A percentile compares a stretch with the other conserved stretches of the same genome.
These are phyloP conservation scores for Gentiana macrophylla DNA, from an alignment of 257 asterid species.

Conservation along the genomic window DNA sequence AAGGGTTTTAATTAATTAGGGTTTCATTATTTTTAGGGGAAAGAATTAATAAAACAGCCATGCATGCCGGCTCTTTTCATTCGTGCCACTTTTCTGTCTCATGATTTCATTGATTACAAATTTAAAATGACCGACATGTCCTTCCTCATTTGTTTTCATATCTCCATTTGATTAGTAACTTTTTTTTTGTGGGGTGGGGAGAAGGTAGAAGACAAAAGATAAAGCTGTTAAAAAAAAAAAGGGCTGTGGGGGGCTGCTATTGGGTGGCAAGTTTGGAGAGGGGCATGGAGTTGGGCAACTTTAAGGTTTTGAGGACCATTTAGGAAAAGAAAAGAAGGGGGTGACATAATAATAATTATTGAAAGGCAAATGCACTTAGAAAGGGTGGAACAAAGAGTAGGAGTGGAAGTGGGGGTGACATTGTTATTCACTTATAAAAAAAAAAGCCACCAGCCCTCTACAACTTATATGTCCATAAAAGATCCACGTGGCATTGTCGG, in stretches of 20 bases:
- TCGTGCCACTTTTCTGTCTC: conserved; percentile 64
- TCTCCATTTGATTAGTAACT: not conserved
- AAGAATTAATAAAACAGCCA: not conserved
- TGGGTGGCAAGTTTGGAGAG: conserved; percentile 27
- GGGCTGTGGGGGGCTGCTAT: not conserved
- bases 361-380: conserved; percentile 9
- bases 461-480: conserved; percentile 6
- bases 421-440: no score
- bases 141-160: not conserved
- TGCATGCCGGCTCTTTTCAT: conserved; percentile 48
- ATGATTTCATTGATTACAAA: conserved; percentile 31
- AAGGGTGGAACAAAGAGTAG: conserved; percentile 7
- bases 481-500: conserved; percentile 57
- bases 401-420: conserved; percentile 1
- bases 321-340: conserved; percentile 31
- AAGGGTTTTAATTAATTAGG: no score
- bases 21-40: no score
- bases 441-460: conserved; percentile 51
- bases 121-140: conserved; percentile 57
- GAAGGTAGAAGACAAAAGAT: not conserved
- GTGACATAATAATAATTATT: conserved; percentile 26
- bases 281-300: conserved; percentile 10
- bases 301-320: conserved; percentile 36
- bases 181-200: not conserved
- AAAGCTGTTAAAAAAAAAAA: no score